Conservation (phyloP, 2,329 filamentous ascomycete genomes). For the Calonectria pteridis region DNA sequence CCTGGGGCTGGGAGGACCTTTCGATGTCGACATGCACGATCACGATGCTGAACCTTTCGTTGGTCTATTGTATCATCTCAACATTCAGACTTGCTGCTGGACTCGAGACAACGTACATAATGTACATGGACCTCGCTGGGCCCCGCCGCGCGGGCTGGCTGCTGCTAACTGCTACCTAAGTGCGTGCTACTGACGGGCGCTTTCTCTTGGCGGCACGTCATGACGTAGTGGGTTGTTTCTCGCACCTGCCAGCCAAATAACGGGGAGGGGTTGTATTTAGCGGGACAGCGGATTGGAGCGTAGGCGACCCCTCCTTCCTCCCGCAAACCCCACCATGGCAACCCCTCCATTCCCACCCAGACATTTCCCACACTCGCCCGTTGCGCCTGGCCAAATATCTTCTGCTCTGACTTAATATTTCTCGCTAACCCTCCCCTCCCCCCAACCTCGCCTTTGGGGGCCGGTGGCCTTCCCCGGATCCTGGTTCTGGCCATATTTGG, state of each 20-base stretch:
- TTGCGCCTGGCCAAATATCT: constrained; percentile 6
- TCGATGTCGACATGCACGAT: constrained; percentile 1
- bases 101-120: background rate
- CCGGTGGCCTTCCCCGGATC: background rate
- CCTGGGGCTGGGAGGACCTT: background rate
- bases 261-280: constrained; percentile 3
- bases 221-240: constrained; percentile 13
- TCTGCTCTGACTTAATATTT: background rate
- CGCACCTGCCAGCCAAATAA: background rate
- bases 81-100: background rate
- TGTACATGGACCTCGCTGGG: background rate
- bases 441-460: constrained; percentile 2
- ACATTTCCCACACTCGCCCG: constrained; percentile 22
- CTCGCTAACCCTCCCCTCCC: background rate
- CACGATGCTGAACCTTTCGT: background rate
- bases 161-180: background rate
- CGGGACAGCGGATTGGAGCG: constrained; percentile 23
- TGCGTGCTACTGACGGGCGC: background rate
- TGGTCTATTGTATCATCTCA: background rate
- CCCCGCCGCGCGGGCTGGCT: background rate
- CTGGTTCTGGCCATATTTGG: background rate
- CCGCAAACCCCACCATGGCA: constrained; percentile 19
- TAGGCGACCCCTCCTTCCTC: background rate
- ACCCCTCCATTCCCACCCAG: constrained; percentile 21
- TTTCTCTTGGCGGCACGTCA: constrained; percentile 14